Percentiles rank a stretch among this genome's conserved stretches.
phyloP scores from a whole-genome alignment of 768 basidiomycete species.

The Boletus rubropictus region DNA sequence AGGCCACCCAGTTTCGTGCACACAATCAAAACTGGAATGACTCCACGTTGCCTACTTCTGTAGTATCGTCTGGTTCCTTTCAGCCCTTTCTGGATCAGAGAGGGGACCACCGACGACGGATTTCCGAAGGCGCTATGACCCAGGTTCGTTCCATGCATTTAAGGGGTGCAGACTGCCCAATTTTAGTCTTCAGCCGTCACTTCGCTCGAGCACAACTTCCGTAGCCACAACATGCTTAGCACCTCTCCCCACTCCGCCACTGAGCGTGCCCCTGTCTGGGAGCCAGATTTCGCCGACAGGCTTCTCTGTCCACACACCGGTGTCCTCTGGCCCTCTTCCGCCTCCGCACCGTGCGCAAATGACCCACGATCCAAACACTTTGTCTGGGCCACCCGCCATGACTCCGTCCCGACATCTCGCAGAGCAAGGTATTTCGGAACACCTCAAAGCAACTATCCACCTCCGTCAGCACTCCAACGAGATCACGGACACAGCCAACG shows the following conservation, averaged over 20 bases:
- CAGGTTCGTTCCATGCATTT: conserved; percentile 17
- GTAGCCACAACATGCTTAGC: conserved; percentile 13
- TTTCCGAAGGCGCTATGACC: conserved; percentile 12
- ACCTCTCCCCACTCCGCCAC: conserved; percentile 21
- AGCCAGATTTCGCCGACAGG: conserved; percentile 7
- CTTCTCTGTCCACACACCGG: conserved; percentile 10
- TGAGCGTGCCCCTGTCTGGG: conserved; percentile 3
- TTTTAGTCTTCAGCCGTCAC: conserved; percentile 6
- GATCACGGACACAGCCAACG: background rate
- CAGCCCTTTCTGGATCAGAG: conserved; percentile 6
- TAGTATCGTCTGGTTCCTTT: background rate
- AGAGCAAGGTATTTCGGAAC: conserved; percentile 3
- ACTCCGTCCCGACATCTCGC: conserved; percentile 1
- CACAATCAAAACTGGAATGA: conserved; percentile 5
- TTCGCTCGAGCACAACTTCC: conserved; percentile 8
- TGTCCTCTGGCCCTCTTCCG: conserved; percentile 7
- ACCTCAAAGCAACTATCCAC: background rate
- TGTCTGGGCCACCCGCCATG: conserved; percentile 1
- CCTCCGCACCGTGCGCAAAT: conserved; percentile 4
- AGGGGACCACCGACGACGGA: conserved; percentile 6
- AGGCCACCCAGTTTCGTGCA: background rate
- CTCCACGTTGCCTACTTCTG: conserved; percentile 6
- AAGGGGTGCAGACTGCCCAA: background rate
- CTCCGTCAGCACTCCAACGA: background rate
- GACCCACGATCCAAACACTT: background rate